Base-by-base conservation (phyloP, 345 rosid species). In the Hirschfeldia incana region DNA sequence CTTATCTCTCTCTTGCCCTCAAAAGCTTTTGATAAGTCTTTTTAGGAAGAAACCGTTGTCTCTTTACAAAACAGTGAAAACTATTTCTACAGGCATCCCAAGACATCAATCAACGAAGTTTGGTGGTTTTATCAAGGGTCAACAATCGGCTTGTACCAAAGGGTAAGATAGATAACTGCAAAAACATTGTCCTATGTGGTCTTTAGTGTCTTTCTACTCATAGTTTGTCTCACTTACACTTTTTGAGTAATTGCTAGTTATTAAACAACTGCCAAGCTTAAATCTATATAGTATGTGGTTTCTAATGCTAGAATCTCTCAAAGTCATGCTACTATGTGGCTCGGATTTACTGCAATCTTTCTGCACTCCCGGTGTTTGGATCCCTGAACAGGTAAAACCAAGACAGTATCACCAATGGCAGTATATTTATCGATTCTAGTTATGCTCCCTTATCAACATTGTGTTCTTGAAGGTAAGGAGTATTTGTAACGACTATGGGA, bases 311-410 rank as follows among this genome's bases (percentile, higher is more conserved):
- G 98, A 69, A 67, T 85, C 90, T 83, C 89, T 89, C 28, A 87
- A 79, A 83, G 86, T 91, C 83, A 88, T 93, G 97, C 90, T 95
- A 67, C 77, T 95, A 46, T 95, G 99, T 76, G 98, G 97, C 85
- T 91, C 98, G 81, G 99, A 93, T 84, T 84, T 94, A 68, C 84
- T 93, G 32, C 81, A 90, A 71, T 93, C 98, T 33, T 93, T 93
- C 74, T 68, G 85, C 83, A 80, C 75, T 67, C 99, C 97, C 5
- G 92, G 92, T 74, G 77, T 80, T 78, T 95, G 99, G 99, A 89
- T 91, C 66, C 94, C 75, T 39, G 94, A 89, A 60, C 99, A 95
- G 91, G 98, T 89, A 59, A 84, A 59, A 16, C 74, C 37, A 42
- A 70, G 27, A 26, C 59, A 53, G 59, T 51, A 5, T 51, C 5